These are phyloP conservation scores for Bocquillonia castaneifolia DNA, from an alignment of 441 rosid species.

Conservation along the genomic window DNA sequence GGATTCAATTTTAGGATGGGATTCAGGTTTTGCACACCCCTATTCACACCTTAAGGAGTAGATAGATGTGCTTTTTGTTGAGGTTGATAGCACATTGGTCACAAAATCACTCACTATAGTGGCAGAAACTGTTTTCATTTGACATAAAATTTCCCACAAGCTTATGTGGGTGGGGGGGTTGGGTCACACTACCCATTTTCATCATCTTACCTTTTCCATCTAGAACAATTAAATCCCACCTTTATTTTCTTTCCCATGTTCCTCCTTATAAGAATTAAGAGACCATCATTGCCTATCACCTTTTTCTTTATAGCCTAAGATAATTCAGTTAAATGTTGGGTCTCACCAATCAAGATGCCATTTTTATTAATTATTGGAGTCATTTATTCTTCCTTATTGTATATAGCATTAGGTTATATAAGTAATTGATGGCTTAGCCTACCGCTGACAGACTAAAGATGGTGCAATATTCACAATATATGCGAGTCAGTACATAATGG, in stretches of 20 bases:
- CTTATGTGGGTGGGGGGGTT: slow-evolving; percentile 18
- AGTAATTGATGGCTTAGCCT: no score
- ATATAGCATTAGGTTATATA: no score
- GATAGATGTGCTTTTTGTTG: not conserved
- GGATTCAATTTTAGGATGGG: no score
- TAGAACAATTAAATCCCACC: slow-evolving; percentile 41
- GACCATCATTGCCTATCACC: slow-evolving; percentile 35
- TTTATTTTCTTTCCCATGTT: slow-evolving; percentile 28
- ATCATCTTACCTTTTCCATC: slow-evolving; percentile 27
- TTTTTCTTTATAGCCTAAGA: slow-evolving; percentile 23
- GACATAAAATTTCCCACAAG: slow-evolving; percentile 25
- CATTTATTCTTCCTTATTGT: no score
- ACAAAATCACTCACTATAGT: slow-evolving; percentile 29
- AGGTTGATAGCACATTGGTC: slow-evolving; percentile 25
- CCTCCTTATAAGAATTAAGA: slow-evolving; percentile 23
- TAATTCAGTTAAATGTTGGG: not conserved
- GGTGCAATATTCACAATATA: no score
- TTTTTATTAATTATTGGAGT: not conserved
- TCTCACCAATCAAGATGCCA: not conserved
- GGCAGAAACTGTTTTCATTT: slow-evolving; percentile 42
- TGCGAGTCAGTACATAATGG: no score
- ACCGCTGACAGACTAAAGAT: no score
- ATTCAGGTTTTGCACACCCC: no score
- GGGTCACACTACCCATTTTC: slow-evolving; percentile 28
- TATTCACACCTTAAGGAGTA: slow-evolving; percentile 10